A percentile compares a stretch with the other conserved stretches of the same genome.
Evolutionary conservation across 2,329 filamentous ascomycete species (phyloP).

Genomic region (Stenocarpella maydis): DNA sequence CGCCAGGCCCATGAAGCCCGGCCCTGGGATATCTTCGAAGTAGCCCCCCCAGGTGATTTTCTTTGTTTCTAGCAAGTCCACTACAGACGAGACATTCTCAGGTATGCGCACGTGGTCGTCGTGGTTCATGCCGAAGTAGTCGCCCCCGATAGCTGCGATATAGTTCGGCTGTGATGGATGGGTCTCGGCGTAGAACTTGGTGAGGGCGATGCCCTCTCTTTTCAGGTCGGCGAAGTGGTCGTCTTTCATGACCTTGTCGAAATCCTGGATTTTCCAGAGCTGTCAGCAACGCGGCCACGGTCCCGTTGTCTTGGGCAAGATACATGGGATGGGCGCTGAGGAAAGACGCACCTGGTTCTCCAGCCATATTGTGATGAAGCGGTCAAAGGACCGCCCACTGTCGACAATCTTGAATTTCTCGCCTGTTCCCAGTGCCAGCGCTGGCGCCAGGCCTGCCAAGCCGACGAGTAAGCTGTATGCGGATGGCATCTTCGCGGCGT

Average conservation of each 20-base stretch:
- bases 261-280: slow-evolving; percentile 48
- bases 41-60: slow-evolving; percentile 54
- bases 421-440: slow-evolving; percentile 29
- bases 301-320: background rate
- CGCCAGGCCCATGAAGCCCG: slow-evolving; percentile 55
- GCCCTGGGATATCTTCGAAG: slow-evolving; percentile 55
- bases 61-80: slow-evolving; percentile 54
- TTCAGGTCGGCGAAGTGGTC: slow-evolving; percentile 50
- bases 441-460: slow-evolving; percentile 20
- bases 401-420: slow-evolving; percentile 41
- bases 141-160: slow-evolving; percentile 71
- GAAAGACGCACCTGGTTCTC: slow-evolving; percentile 51
- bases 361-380: slow-evolving; percentile 55
- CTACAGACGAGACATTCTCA: slow-evolving; percentile 54
- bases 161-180: slow-evolving; percentile 84
- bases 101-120: slow-evolving; percentile 54
- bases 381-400: slow-evolving; percentile 49
- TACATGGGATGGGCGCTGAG: too few species aligned
- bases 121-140: slow-evolving; percentile 64
- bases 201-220: slow-evolving; percentile 53
- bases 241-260: slow-evolving; percentile 50
- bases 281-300: slow-evolving; percentile 2
- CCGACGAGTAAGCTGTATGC: slow-evolving; percentile 1
- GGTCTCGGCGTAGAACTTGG: slow-evolving; percentile 68
- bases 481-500: slow-evolving; percentile 24